These are phyloP conservation scores for Paradendryphiella salina DNA, from an alignment of 2,329 filamentous ascomycete species.

Conservation along the genomic window DNA sequence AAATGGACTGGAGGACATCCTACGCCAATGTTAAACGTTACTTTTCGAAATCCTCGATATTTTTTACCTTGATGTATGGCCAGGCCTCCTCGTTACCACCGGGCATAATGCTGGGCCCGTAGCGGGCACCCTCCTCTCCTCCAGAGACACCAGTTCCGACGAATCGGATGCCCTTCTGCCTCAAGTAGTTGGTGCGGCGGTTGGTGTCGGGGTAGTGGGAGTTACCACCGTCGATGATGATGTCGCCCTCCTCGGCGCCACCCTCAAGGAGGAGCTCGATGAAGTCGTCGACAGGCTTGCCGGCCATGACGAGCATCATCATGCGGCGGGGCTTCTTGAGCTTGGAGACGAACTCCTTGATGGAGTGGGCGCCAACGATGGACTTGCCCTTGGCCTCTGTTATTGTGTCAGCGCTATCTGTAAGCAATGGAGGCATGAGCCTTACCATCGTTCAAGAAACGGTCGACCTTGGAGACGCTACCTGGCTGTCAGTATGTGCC, in stretches of 20 bases:
- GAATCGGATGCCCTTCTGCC: conserved; percentile 85
- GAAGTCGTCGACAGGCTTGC: conserved; percentile 97
- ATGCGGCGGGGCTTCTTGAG: conserved; percentile 95
- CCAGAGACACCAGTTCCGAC: conserved; percentile 97
- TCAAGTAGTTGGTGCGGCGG: conserved; percentile 89
- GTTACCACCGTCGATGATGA: conserved; percentile 99
- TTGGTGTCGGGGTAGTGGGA: conserved; percentile 99
- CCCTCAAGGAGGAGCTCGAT: conserved; percentile 82
- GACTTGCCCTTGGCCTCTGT: conserved; percentile 72
- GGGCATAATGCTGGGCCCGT: conserved; percentile 96
- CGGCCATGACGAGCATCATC: conserved; percentile 99
- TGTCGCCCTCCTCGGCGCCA: conserved; percentile 66
- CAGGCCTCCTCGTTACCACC: conserved; percentile 98
- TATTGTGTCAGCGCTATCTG: conserved; percentile 29
- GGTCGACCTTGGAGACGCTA: conserved; percentile 89
- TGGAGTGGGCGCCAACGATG: conserved; percentile 88
- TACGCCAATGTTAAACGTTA: conserved; percentile 25
- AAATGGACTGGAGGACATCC: conserved; percentile 97
- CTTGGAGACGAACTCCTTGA: conserved; percentile 93
- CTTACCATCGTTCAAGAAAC: conserved; percentile 74
- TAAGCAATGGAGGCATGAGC: not conserved
- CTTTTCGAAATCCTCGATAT: not conserved
- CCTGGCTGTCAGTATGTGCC: conserved; percentile 25
- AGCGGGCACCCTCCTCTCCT: conserved; percentile 98
- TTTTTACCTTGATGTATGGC: conserved; percentile 80